A percentile compares a stretch with the other conserved stretches of the same genome.
These are phyloP conservation scores for Phoma sp. DNA, from an alignment of 2,329 filamentous ascomycete genomes.

Conservation along the genomic window DNA sequence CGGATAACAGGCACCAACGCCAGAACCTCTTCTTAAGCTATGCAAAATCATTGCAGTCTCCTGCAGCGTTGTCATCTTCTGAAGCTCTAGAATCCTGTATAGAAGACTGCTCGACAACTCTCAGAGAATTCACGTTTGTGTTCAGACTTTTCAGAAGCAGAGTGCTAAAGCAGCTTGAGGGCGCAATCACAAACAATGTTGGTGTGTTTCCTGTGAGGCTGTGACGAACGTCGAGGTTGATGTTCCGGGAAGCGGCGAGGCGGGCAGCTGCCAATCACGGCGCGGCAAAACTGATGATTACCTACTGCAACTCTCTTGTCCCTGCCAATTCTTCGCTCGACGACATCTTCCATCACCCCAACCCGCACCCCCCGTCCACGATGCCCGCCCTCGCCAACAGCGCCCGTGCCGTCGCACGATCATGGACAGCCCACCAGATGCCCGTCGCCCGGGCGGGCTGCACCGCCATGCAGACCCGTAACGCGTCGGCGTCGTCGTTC, in stretches of 20 bases:
- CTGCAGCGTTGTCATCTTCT: no score
- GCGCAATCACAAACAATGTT: no score
- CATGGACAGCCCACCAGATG: slow-evolving; percentile 55
- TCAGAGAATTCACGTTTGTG: no score
- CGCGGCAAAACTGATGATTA: neutral
- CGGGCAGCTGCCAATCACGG: slow-evolving; percentile 9
- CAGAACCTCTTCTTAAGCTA: no score
- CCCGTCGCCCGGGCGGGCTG: slow-evolving; percentile 54
- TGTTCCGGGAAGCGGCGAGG: slow-evolving; percentile 6
- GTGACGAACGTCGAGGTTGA: slow-evolving; percentile 1
- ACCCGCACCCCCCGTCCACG: slow-evolving; percentile 43
- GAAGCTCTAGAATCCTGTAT: no score
- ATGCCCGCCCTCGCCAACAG: slow-evolving; percentile 59
- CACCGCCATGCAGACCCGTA: slow-evolving; percentile 54
- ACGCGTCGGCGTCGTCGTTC: slow-evolving; percentile 54
- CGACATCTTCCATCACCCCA: slow-evolving; percentile 25
- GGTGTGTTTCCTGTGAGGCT: neutral
- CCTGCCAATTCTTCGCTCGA: slow-evolving; percentile 32
- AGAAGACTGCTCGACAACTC: no score
- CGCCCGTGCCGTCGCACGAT: slow-evolving; percentile 55
- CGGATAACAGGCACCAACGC: neutral
- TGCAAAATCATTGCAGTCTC: no score
- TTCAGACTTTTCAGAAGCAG: no score
- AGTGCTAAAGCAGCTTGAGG: no score
- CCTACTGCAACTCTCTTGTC: neutral